Base-by-base conservation (phyloP, 2,329 filamentous ascomycete species). In the Juglanconis juglandina region DNA sequence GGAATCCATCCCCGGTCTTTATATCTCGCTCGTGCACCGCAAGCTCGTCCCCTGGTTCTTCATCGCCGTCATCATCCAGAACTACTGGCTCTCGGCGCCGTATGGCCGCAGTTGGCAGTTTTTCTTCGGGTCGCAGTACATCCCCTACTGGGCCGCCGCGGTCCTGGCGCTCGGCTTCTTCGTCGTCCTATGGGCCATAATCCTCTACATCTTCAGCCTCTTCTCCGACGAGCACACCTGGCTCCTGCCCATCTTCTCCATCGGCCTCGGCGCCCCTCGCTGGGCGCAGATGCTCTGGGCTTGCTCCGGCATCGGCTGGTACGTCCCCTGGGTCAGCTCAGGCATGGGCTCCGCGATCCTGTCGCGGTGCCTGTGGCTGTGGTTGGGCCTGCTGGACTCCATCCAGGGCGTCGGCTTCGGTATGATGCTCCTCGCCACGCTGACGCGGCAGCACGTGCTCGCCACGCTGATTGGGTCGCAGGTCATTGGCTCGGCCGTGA, bases 1-100 rank as follows among this genome's bases (percentile, higher is more conserved):
- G 0, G 86, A 86, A 62, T 81, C 79, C 49, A 82, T 89, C 1
- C 87, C 87, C 0, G 84, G 82, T 13, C 88, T 89, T 76, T 89
- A 88, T 73, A 79, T 76, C 58, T 83, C 84, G 2, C 77, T 88
- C 11, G 77, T 82, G 63, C 79, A 85, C 54, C 81, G 87, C 60
- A 87, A 87, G 72, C 84, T 88, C 62, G 81, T 88, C 49, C 75
- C 87, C n/a, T 89, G 86, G 86, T 88, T 87, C 75, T 85, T 88
- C 71, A 72, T 86, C 61, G 80, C 83, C 5, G 83, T 88, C 53
- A 75, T 88, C 63, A 72, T 88, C 42, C 86, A 88, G 68, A 89
- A 89, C 71, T 87, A 86, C 78, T 89, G 85, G 74, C 77, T 89
- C 30, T 85, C 83, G 30, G 81, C 86, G 1, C 85, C 83, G 1